Conservation (phyloP, 2,329 filamentous ascomycete species). For the Ophiostoma himal-ulmi region DNA sequence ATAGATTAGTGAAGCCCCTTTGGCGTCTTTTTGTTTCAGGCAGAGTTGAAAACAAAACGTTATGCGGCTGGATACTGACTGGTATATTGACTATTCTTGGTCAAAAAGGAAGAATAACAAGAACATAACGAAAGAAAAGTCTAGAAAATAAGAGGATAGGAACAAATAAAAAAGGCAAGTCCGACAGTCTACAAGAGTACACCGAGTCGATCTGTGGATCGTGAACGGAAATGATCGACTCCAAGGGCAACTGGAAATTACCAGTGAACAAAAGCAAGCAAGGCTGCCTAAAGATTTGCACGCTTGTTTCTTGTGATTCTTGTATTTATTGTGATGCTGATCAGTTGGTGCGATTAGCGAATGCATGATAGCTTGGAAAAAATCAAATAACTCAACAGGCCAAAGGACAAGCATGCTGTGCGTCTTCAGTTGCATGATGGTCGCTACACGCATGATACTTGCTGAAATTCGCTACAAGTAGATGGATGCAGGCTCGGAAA, state of each 20-base stretch:
- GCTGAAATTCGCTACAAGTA: no score
- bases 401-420: neutral
- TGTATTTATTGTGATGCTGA: neutral
- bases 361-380: neutral
- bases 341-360: neutral
- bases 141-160: neutral
- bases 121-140: neutral
- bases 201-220: neutral
- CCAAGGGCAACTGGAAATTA: neutral
- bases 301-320: neutral
- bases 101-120: neutral
- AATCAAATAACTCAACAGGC: neutral
- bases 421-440: neutral
- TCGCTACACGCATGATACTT: no score
- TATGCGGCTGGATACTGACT: neutral
- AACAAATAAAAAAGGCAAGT: neutral
- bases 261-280: neutral
- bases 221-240: neutral
- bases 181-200: neutral
- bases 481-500: neutral
- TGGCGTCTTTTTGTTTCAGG: neutral
- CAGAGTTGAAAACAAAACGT: neutral
- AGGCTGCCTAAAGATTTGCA: neutral
- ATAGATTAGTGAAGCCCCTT: neutral
- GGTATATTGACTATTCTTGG: neutral